A percentile compares a stretch with the other conserved stretches of the same genome.
phyloP scores from a whole-genome alignment of 148 eudicot genomes.

The Limonium bicolor region DNA sequence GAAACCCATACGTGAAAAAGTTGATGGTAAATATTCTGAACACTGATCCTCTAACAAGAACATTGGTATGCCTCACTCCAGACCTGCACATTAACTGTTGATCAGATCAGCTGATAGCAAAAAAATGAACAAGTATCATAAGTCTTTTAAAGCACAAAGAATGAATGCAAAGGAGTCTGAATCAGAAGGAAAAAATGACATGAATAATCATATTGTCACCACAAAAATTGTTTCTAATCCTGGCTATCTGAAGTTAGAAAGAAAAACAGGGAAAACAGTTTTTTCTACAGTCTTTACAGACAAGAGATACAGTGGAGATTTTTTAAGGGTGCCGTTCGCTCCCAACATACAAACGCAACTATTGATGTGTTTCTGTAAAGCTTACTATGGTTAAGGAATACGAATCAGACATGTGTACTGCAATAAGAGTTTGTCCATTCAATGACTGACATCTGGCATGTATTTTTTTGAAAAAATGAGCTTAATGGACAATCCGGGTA shows the following conservation, averaged over 20 bases:
- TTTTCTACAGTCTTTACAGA: background rate
- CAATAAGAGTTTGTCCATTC: no score
- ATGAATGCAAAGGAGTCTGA: background rate
- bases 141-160: background rate
- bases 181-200: background rate
- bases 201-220: background rate
- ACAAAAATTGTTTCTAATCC: background rate
- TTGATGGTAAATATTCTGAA: conserved; percentile 89
- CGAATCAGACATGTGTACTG: no score
- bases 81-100: conserved; percentile 43
- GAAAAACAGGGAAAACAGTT: background rate
- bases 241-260: background rate
- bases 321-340: no score
- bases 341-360: no score
- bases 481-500: no score
- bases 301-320: background rate
- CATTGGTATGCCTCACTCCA: conserved; percentile 84
- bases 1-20: conserved; percentile 98
- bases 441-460: no score
- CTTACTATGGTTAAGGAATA: no score
- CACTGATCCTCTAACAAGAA: conserved; percentile 67
- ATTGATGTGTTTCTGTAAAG: no score
- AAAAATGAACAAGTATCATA: background rate
- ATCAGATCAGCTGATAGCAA: conserved; percentile 3
- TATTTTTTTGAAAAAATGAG: no score